Conservation (phyloP, 768 basidiomycete species). For the Leccinum rimulosum region DNA sequence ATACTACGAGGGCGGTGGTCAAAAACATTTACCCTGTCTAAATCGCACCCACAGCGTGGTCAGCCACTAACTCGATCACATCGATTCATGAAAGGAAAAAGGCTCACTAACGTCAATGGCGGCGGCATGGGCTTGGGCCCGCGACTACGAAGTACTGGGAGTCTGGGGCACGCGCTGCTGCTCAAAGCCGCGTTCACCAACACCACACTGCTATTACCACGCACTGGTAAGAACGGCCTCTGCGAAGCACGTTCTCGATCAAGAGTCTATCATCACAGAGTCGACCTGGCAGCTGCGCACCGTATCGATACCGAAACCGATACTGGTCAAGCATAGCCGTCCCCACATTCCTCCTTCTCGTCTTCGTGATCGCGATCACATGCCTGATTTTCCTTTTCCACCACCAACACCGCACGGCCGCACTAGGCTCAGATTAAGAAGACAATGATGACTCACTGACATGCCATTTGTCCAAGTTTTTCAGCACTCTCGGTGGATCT, state of each 20-base stretch:
- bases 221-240: neutral
- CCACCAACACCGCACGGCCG: neutral
- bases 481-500: neutral
- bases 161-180: too few species aligned
- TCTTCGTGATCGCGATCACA: slow-evolving; percentile 4
- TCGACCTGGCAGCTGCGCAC: neutral
- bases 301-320: neutral
- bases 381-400: slow-evolving; percentile 3
- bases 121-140: too few species aligned
- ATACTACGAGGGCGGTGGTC: too few species aligned
- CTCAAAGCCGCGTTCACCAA: too few species aligned
- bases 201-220: too few species aligned
- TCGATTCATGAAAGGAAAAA: too few species aligned
- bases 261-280: neutral
- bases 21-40: too few species aligned
- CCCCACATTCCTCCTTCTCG: neutral
- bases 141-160: too few species aligned
- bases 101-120: too few species aligned
- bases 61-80: too few species aligned
- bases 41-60: too few species aligned
- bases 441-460: neutral
- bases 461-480: too few species aligned
- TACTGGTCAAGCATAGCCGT: neutral
- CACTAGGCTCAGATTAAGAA: neutral
- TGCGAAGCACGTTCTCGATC: neutral